Evolutionary conservation across 768 basidiomycete species (phyloP).

Genomic region (Tephrocybe rancida): DNA sequence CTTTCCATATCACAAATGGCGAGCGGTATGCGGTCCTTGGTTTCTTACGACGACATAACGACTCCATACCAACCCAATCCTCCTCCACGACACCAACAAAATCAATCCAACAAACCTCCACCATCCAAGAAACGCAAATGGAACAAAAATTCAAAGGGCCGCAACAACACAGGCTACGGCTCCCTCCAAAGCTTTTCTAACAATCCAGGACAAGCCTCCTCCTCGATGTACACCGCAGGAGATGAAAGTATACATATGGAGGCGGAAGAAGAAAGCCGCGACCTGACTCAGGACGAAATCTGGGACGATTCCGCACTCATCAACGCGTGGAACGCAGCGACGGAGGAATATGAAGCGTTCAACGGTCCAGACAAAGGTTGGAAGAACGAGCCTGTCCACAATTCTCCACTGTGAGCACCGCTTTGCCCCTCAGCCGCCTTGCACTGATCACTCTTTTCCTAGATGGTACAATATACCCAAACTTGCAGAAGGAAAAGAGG

Average conservation of each 20-base stretch:
- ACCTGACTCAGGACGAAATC: constrained; percentile 72
- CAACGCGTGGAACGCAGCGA: constrained; percentile 83
- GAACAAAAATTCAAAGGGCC: constrained; percentile 34
- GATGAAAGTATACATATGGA: constrained; percentile 23
- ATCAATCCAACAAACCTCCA: not conserved
- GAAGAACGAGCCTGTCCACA: constrained; percentile 71
- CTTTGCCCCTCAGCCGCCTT: not conserved
- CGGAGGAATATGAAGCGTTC: constrained; percentile 75
- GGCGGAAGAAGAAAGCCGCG: constrained; percentile 49
- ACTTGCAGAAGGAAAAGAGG: not conserved
- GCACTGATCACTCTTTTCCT: not conserved
- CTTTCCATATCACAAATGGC: constrained; percentile 5
- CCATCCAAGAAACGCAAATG: constrained; percentile 58
- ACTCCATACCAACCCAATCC: constrained; percentile 36
- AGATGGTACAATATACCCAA: constrained; percentile 82
- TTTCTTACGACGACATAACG: constrained; percentile 70
- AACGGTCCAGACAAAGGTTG: constrained; percentile 73
- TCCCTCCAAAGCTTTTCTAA: not conserved
- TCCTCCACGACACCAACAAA: too few species aligned
- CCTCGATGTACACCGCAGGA: not conserved
- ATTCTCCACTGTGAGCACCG: constrained; percentile 67
- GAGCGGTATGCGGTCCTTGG: constrained; percentile 36
- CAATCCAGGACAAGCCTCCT: constrained; percentile 18
- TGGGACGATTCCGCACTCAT: constrained; percentile 89
- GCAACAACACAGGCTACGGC: constrained; percentile 30